These are phyloP conservation scores for Rhizopogon roseolus DNA, from an alignment of 768 basidiomycete genomes.

Conservation along the genomic window DNA sequence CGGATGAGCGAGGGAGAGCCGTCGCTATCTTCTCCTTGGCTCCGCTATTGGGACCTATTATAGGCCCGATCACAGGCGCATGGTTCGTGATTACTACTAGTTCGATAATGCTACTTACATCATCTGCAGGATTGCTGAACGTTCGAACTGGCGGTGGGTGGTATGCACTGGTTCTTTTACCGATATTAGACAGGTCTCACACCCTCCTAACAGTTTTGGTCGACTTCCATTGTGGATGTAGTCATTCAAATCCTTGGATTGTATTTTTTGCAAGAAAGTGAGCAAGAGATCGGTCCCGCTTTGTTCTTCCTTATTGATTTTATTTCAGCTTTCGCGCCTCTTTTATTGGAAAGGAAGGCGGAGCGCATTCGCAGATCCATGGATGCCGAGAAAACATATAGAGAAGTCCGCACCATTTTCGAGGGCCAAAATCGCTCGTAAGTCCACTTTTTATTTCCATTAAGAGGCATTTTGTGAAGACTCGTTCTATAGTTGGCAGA, in stretches of 20 bases:
- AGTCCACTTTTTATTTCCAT: conserved; percentile 14
- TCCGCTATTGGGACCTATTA: conserved; percentile 58
- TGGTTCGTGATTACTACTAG: conserved; percentile 31
- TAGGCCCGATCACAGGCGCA: conserved; percentile 59
- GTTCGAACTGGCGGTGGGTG: conserved; percentile 70
- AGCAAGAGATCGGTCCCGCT: conserved; percentile 13
- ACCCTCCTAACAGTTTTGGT: conserved; percentile 48
- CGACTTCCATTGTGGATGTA: conserved; percentile 54
- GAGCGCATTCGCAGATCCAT: conserved; percentile 36
- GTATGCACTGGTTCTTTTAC: conserved; percentile 26
- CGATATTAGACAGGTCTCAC: not conserved
- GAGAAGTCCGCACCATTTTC: conserved; percentile 43
- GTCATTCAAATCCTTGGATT: conserved; percentile 52
- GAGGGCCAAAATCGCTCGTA: conserved; percentile 41
- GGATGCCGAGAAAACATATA: conserved; percentile 43
- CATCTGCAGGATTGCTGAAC: conserved; percentile 44
- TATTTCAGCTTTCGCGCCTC: conserved; percentile 21
- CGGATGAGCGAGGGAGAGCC: conserved; percentile 61
- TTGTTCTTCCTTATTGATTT: conserved; percentile 10
- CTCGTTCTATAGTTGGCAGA: conserved; percentile 38
- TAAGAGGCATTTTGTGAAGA: not conserved
- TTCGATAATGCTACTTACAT: not conserved
- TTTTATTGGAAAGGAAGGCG: conserved; percentile 47
- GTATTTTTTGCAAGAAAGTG: conserved; percentile 61
- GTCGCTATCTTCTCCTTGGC: conserved; percentile 61